Percentiles rank a stretch among this genome's conserved stretches.
Conservation (phyloP, 306 rosid genomes). For the Calophaca sinica region DNA sequence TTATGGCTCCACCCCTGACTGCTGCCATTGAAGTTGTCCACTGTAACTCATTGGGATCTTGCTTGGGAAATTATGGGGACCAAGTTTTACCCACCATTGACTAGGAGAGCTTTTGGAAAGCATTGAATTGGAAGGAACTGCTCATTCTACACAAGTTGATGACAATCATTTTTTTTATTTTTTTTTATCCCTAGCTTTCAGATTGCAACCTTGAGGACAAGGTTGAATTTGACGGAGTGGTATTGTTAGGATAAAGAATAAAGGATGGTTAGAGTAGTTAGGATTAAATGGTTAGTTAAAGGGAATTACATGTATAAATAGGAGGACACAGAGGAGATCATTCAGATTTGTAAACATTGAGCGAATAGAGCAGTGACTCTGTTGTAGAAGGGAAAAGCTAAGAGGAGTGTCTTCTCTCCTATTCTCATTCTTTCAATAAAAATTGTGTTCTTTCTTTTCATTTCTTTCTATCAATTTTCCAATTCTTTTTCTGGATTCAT, state of each 20-base stretch:
- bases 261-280: neutral
- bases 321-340: neutral
- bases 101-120: neutral
- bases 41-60: neutral
- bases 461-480: neutral
- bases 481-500: slow-evolving; percentile 3
- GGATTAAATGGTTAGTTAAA: neutral
- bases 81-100: neutral
- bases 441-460: neutral
- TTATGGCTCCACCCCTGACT: no score
- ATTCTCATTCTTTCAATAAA: slow-evolving; percentile 5
- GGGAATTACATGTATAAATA: slow-evolving; percentile 6
- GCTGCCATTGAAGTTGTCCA: neutral
- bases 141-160: neutral
- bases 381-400: neutral
- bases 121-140: slow-evolving; percentile 4
- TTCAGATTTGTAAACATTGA: neutral
- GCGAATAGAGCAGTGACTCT: neutral
- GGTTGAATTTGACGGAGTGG: neutral
- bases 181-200: neutral
- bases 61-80: neutral
- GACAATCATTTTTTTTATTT: neutral
- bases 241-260: neutral
- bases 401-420: neutral
- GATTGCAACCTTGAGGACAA: neutral